These are phyloP conservation scores for Endoconidiophora laricicola DNA, from an alignment of 2,329 filamentous ascomycete species.

Conservation along the genomic window DNA sequence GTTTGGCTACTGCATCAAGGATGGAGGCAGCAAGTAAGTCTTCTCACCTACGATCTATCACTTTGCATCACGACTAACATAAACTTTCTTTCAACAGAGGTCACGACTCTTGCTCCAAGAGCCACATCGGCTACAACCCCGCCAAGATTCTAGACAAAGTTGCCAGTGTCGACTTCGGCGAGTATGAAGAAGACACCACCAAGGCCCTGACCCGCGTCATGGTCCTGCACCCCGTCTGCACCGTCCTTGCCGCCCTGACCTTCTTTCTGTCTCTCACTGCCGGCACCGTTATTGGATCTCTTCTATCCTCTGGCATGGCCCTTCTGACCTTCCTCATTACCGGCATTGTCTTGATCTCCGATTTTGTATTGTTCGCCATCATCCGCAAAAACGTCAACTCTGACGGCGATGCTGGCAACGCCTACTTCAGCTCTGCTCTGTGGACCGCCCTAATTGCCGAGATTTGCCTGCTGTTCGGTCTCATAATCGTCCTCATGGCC, in stretches of 20 bases:
- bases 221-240: slow-evolving; percentile 45
- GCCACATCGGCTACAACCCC: slow-evolving; percentile 39
- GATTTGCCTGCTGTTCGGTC: slow-evolving; percentile 36
- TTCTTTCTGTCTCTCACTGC: slow-evolving; percentile 38
- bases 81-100: neutral
- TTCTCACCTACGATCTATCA: neutral
- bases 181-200: slow-evolving; percentile 27
- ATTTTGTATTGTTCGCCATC: slow-evolving; percentile 41
- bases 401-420: slow-evolving; percentile 23
- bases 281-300: slow-evolving; percentile 32
- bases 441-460: slow-evolving; percentile 44
- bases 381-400: slow-evolving; percentile 36
- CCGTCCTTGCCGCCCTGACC: slow-evolving; percentile 39
- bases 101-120: slow-evolving; percentile 29
- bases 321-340: slow-evolving; percentile 32
- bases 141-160: slow-evolving; percentile 26
- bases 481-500: slow-evolving; percentile 41
- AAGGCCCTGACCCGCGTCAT: slow-evolving; percentile 39
- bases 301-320: slow-evolving; percentile 33
- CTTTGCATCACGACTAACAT: slow-evolving; percentile 2
- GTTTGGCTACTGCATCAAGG: slow-evolving; percentile 38
- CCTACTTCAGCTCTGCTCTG: slow-evolving; percentile 35
- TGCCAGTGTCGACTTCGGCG: slow-evolving; percentile 25
- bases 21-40: slow-evolving; percentile 16
- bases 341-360: slow-evolving; percentile 32